Conservation (phyloP, 805 yeast species). For the Sugiyamaella qingdaonensis region DNA sequence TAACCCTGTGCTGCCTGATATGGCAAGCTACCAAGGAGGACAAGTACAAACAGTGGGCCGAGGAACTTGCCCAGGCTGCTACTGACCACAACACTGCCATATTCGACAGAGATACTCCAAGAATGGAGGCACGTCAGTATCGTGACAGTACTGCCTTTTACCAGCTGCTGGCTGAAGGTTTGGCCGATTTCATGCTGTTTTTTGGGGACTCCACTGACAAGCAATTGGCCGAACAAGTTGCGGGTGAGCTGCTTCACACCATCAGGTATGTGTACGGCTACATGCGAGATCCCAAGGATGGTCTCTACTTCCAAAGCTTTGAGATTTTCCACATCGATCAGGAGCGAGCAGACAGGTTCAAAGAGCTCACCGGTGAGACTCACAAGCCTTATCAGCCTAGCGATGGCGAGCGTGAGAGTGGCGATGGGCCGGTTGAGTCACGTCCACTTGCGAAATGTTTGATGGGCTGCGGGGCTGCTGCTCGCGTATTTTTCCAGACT, state of each 20-base stretch:
- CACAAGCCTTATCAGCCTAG: conserved; percentile 46
- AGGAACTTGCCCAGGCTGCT: conserved; percentile 48
- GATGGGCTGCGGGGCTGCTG: conserved; percentile 64
- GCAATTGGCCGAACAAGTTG: conserved; percentile 30
- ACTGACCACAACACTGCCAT: conserved; percentile 52
- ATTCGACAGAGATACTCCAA: conserved; percentile 59
- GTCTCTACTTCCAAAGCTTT: conserved; percentile 55
- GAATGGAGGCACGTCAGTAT: conserved; percentile 53
- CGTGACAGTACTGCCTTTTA: conserved; percentile 60
- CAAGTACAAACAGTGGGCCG: conserved; percentile 42
- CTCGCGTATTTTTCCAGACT: conserved; percentile 64
- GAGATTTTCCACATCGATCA: conserved; percentile 53
- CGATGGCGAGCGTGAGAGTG: conserved; percentile 48
- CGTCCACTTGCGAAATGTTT: conserved; percentile 46
- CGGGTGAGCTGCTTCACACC: conserved; percentile 48
- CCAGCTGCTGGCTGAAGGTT: conserved; percentile 62
- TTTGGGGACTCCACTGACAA: conserved; percentile 40
- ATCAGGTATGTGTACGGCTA: conserved; percentile 54
- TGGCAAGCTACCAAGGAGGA: conserved; percentile 48
- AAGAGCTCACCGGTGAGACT: conserved; percentile 50
- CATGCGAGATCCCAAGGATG: conserved; percentile 53
- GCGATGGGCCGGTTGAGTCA: conserved; percentile 34
- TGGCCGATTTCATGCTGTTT: conserved; percentile 57
- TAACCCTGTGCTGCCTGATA: conserved; percentile 50
- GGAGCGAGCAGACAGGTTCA: conserved; percentile 49